Evolutionary conservation across 257 asterid genomes (phyloP).

Genomic region (Vinca minor): DNA sequence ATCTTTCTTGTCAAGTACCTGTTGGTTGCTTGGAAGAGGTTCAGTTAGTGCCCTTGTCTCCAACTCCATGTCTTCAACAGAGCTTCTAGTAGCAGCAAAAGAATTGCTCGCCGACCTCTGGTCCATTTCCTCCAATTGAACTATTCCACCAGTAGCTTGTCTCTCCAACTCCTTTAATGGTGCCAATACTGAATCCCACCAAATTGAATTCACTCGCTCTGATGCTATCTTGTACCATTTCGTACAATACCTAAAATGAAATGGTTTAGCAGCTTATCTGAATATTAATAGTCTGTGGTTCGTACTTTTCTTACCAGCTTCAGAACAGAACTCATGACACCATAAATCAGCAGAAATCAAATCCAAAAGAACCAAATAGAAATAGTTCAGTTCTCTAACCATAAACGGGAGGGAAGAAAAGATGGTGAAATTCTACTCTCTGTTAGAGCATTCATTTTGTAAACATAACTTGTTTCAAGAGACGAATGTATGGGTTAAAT

Average conservation of each 20-base stretch:
- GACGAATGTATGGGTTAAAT: constrained; percentile 7
- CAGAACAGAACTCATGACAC: background rate
- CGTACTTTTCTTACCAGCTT: background rate
- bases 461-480: background rate
- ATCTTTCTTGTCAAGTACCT: constrained; percentile 31
- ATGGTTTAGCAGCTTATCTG: background rate
- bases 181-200: constrained; percentile 84
- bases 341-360: background rate
- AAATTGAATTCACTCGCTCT: constrained; percentile 50
- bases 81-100: constrained; percentile 37
- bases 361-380: background rate
- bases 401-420: background rate
- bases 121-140: constrained; percentile 26
- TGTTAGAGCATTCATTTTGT: background rate
- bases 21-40: constrained; percentile 98
- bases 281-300: background rate
- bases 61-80: constrained; percentile 89
- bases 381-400: background rate
- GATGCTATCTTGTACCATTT: constrained; percentile 88
- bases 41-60: constrained; percentile 90
- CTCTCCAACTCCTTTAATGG: constrained; percentile 80
- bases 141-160: constrained; percentile 44
- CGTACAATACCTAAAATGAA: constrained; percentile 60
- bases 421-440: background rate
- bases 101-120: constrained; percentile 15